A percentile compares a stretch with the other conserved stretches of the same genome.
Evolutionary conservation across 371 early-diverging fungal species (phyloP).

Genomic region (Chytridiales sp.): DNA sequence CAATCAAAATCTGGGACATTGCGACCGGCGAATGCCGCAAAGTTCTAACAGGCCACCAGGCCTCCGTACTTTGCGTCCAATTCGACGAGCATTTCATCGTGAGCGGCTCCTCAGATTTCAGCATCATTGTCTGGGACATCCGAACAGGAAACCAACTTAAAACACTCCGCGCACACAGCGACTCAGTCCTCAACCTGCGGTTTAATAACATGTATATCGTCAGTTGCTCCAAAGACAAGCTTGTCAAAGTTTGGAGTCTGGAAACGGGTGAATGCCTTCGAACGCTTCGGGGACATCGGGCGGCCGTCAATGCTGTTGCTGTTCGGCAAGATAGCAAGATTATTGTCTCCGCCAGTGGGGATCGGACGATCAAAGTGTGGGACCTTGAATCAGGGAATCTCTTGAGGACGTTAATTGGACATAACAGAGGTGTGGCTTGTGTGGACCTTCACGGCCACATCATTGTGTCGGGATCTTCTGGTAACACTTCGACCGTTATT

Average conservation of each 20-base stretch:
- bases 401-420: constrained; percentile 39
- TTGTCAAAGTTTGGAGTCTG: constrained; percentile 51
- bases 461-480: constrained; percentile 82
- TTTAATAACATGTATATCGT: constrained; percentile 59
- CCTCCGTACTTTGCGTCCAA: constrained; percentile 86
- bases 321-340: constrained; percentile 74
- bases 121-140: constrained; percentile 85
- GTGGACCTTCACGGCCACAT: constrained; percentile 79
- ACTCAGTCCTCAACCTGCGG: constrained; percentile 76
- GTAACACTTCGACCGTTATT: constrained; percentile 10
- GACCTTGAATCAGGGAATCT: constrained; percentile 50
- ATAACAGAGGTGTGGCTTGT: constrained; percentile 86
- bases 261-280: constrained; percentile 50
- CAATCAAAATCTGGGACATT: constrained; percentile 84
- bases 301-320: constrained; percentile 40
- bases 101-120: constrained; percentile 87
- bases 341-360: constrained; percentile 49
- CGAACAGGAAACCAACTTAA: constrained; percentile 37
- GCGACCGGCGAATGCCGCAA: constrained; percentile 62
- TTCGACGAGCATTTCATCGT: constrained; percentile 75
- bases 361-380: constrained; percentile 86
- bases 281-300: constrained; percentile 40
- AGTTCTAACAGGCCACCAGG: constrained; percentile 79
- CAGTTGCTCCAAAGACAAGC: constrained; percentile 41
- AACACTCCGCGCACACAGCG: constrained; percentile 68